Base-by-base conservation (phyloP, 345 rosid genomes). In the Salix udensis region DNA sequence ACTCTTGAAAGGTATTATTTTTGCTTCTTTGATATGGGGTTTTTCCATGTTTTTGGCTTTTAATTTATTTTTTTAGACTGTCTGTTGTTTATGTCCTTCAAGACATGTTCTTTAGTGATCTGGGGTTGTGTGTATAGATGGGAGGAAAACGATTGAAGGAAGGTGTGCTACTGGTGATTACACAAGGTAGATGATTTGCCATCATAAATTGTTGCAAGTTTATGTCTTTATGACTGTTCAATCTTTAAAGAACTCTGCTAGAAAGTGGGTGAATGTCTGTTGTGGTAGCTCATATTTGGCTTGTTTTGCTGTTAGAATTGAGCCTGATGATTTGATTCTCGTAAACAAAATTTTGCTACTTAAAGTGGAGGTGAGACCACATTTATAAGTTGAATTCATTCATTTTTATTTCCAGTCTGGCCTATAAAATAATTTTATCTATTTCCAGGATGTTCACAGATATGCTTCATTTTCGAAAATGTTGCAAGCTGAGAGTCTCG, bases 391-490 rank as follows among this genome's bases (percentile, higher is more conserved):
- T 71, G 42, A 78, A 21, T 37, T 72, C 73, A 48, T 40, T 18
- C 24, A 67, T 84, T 74, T 55, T 1, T 72, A 10, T 52, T 80
- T 36, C 66, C 65, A 62, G 18, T 76, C 46, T 68, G 21, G 5
- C 39, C 23, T 61, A 34, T 65, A 52, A 14, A 50, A 19, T 52
- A 79, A 77, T 34, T 64, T 74, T 14, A 79, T 81, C 31, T 19
- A 69, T 62, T 64, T 72, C 75, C 88, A 90, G 97, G 93, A 78
- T 52, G 85, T 87, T 76, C 80, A 5, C 53, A 78, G 40, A 15
- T 91, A 91, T 88, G 74, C 76, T 76, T 91, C 94, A 44, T 92
- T 91, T 82, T 80, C 44, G 0, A 89, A 91, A 76, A 92, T 91
- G 94, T 79, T 94, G 82, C 84, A 80, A 82, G 82, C 72, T 36